A percentile compares a stretch with the other conserved stretches of the same genome.
These are phyloP conservation scores for Penicillium sp. DNA, from an alignment of 2,329 filamentous ascomycete genomes.

Conservation along the genomic window DNA sequence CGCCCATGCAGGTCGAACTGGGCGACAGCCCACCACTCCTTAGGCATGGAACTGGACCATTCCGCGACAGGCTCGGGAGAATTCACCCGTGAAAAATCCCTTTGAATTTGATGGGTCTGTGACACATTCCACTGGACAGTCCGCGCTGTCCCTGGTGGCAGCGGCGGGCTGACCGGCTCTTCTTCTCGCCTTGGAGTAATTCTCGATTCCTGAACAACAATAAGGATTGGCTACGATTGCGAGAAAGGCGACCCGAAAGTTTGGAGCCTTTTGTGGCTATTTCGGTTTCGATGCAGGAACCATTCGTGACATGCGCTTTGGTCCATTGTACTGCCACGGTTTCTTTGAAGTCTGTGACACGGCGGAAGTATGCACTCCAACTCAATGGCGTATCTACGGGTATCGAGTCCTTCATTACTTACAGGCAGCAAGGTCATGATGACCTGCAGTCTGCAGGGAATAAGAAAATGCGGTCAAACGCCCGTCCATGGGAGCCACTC, in stretches of 20 bases:
- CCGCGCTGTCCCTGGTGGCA: slow-evolving; percentile 26
- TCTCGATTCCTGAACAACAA: not conserved
- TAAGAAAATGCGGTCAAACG: slow-evolving; percentile 21
- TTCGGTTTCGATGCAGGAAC: slow-evolving; percentile 17
- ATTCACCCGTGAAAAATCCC: slow-evolving; percentile 22
- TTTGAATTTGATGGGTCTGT: slow-evolving; percentile 24
- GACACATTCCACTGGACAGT: slow-evolving; percentile 32
- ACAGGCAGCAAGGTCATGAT: slow-evolving; percentile 23
- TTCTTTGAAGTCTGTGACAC: slow-evolving; percentile 6
- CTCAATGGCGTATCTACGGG: not conserved
- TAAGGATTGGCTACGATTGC: slow-evolving; percentile 15
- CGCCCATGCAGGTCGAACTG: slow-evolving; percentile 32
- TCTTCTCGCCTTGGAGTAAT: not conserved
- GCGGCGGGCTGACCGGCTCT: slow-evolving; percentile 12
- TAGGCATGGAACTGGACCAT: slow-evolving; percentile 30
- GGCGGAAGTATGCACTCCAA: not conserved
- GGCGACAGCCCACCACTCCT: slow-evolving; percentile 30
- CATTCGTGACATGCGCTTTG: slow-evolving; percentile 8
- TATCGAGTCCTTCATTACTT: slow-evolving; percentile 12
- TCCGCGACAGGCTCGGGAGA: slow-evolving; percentile 27
- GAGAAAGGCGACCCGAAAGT: slow-evolving; percentile 3
- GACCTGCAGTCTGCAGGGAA: slow-evolving; percentile 33
- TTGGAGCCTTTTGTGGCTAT: slow-evolving; percentile 8
- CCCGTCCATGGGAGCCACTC: slow-evolving; percentile 28
- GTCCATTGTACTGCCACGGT: slow-evolving; percentile 17